Percentiles rank a stretch among this genome's conserved stretches.
Evolutionary conservation across 2,329 filamentous ascomycete genomes (phyloP).

Genomic region (Pseudogymnoascus sp.): DNA sequence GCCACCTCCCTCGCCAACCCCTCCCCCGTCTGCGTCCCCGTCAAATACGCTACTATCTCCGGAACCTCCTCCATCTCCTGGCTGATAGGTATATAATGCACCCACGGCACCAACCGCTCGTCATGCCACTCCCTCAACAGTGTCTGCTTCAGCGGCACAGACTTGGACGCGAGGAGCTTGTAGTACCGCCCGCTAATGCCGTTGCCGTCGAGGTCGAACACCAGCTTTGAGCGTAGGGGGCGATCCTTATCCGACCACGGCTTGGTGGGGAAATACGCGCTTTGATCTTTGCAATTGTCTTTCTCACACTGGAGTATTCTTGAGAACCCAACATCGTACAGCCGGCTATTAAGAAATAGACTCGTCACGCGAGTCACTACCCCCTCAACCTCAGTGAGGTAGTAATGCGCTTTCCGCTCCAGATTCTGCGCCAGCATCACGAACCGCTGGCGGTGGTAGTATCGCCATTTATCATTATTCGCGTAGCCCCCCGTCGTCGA

Average conservation of each 20-base stretch:
- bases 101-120: slow-evolving; percentile 62
- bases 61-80: slow-evolving; percentile 63
- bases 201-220: slow-evolving; percentile 51
- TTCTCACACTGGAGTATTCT: not conserved
- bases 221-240: not conserved
- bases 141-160: slow-evolving; percentile 66
- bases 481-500: slow-evolving; percentile 46
- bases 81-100: slow-evolving; percentile 73
- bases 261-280: not conserved
- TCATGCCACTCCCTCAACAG: slow-evolving; percentile 75
- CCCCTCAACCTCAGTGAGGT: not conserved
- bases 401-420: not conserved
- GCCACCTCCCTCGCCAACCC: slow-evolving; percentile 58
- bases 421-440: slow-evolving; percentile 29
- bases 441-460: slow-evolving; percentile 44
- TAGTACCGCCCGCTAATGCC: slow-evolving; percentile 60
- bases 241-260: not conserved
- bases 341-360: not conserved
- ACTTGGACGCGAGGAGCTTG: slow-evolving; percentile 59
- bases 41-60: slow-evolving; percentile 64
- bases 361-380: not conserved
- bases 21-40: slow-evolving; percentile 50
- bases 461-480: slow-evolving; percentile 31
- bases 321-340: not conserved
- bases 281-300: not conserved